Conservation (phyloP, 495 filamentous ascomycete genomes). For the Friedmanniomyces simplex region DNA sequence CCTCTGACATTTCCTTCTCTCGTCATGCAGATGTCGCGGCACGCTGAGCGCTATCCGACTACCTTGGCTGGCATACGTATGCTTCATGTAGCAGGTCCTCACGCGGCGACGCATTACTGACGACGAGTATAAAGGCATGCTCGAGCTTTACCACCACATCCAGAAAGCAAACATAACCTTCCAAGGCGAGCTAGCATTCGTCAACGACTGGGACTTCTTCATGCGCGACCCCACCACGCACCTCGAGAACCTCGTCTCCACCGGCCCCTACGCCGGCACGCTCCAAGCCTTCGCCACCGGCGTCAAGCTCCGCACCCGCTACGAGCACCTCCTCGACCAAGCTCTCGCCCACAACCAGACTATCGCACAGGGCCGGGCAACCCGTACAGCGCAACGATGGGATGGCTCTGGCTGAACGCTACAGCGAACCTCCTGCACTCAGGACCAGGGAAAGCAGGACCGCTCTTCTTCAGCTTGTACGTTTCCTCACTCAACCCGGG, state of each 20-base stretch:
- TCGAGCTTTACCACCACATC: constrained; percentile 38
- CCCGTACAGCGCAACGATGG: constrained; percentile 46
- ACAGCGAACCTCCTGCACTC: constrained; percentile 40
- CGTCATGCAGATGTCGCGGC: constrained; percentile 43
- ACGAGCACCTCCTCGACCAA: constrained; percentile 35
- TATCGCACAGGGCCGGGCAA: constrained; percentile 53
- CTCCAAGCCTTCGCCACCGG: constrained; percentile 47
- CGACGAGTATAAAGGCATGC: constrained; percentile 37
- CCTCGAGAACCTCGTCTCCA: constrained; percentile 48
- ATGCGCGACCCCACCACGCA: constrained; percentile 29
- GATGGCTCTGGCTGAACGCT: constrained; percentile 54
- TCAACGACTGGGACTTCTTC: constrained; percentile 49
- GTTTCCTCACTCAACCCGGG: constrained; percentile 38
- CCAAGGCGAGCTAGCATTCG: constrained; percentile 42
- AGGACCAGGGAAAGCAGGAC: constrained; percentile 38
- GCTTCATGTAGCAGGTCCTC: constrained; percentile 7
- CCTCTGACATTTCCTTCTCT: constrained; percentile 10
- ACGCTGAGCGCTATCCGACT: constrained; percentile 50
- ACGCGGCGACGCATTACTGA: no score
- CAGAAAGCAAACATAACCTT: constrained; percentile 34
- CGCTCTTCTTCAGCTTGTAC: constrained; percentile 50
- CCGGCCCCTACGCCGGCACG: constrained; percentile 47
- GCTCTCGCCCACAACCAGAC: constrained; percentile 15
- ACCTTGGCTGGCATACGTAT: constrained; percentile 40
- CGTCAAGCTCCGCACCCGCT: constrained; percentile 46